Evolutionary conservation across 2,329 filamentous ascomycete genomes (phyloP).

Genomic region (Xylariaceae sp.): DNA sequence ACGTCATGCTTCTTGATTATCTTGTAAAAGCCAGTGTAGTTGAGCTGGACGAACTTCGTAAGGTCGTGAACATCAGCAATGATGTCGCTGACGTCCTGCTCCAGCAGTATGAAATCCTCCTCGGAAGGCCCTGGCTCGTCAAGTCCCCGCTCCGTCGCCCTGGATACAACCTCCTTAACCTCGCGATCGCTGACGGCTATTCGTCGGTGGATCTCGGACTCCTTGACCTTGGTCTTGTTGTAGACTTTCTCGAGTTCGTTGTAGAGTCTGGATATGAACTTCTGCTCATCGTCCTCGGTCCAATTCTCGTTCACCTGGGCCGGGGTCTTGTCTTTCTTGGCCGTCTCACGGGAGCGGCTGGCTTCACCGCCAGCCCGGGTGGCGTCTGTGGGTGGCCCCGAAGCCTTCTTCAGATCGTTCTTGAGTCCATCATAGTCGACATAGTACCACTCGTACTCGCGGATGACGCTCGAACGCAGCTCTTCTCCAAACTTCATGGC

Average conservation of each 20-base stretch:
- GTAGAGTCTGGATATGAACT: conserved; percentile 82
- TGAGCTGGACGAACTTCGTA: conserved; percentile 95
- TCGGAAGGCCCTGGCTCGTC: conserved; percentile 61
- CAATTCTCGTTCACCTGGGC: conserved; percentile 55
- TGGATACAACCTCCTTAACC: conserved; percentile 73
- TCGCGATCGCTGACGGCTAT: conserved; percentile 85
- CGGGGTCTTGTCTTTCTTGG: conserved; percentile 31
- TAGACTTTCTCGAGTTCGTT: conserved; percentile 94
- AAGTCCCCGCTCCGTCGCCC: conserved; percentile 57
- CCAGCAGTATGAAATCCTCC: conserved; percentile 87
- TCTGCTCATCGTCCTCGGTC: conserved; percentile 86
- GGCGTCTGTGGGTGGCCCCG: conserved; percentile 36
- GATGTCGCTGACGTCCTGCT: conserved; percentile 93
- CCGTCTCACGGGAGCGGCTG: too few species aligned
- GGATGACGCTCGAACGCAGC: conserved; percentile 89
- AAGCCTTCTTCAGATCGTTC: conserved; percentile 69
- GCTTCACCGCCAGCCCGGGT: too few species aligned
- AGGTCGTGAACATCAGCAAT: conserved; percentile 98
- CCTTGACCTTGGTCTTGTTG: conserved; percentile 95
- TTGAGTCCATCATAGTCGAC: conserved; percentile 97
- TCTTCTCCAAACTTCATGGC: conserved; percentile 87
- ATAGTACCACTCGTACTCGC: conserved; percentile 97
- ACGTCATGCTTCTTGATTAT: conserved; percentile 99
- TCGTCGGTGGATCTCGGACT: conserved; percentile 85
- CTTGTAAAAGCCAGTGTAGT: conserved; percentile 99